Evolutionary conservation across 129 eudicot species (phyloP).

Genomic region (Lonicera japonica): DNA sequence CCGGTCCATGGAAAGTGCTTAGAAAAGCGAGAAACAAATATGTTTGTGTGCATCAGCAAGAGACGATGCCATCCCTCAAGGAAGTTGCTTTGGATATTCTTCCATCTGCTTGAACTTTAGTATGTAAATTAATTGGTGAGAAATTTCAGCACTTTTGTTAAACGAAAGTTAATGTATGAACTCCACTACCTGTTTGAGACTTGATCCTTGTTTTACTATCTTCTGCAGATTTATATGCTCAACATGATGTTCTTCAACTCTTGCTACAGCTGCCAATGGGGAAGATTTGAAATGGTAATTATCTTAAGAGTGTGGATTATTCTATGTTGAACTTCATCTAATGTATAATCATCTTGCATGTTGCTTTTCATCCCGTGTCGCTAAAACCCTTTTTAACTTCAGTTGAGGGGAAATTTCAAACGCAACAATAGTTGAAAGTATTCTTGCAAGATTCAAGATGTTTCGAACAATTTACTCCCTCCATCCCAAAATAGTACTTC

Average conservation of each 20-base stretch:
- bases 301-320: too few relatives aligned
- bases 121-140: conserved; percentile 12
- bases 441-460: too few relatives aligned
- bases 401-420: too few relatives aligned
- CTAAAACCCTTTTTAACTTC: too few relatives aligned
- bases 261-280: background rate
- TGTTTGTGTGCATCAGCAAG: conserved; percentile 72
- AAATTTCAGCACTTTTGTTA: conserved; percentile 1
- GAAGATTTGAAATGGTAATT: background rate
- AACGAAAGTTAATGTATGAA: background rate
- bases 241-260: background rate
- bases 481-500: too few relatives aligned
- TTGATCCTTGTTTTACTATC: background rate
- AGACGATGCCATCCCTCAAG: conserved; percentile 78
- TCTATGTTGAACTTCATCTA: too few relatives aligned
- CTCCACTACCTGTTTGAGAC: background rate
- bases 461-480: too few relatives aligned
- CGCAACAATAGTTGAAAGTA: too few relatives aligned
- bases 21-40: conserved; percentile 50
- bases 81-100: conserved; percentile 95
- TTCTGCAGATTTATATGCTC: background rate
- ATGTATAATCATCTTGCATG: too few relatives aligned
- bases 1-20: conserved; percentile 93
- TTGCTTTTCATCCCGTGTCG: too few relatives aligned
- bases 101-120: conserved; percentile 45